Conservation (phyloP, 768 basidiomycete species). For the Chalciporus chontae region DNA sequence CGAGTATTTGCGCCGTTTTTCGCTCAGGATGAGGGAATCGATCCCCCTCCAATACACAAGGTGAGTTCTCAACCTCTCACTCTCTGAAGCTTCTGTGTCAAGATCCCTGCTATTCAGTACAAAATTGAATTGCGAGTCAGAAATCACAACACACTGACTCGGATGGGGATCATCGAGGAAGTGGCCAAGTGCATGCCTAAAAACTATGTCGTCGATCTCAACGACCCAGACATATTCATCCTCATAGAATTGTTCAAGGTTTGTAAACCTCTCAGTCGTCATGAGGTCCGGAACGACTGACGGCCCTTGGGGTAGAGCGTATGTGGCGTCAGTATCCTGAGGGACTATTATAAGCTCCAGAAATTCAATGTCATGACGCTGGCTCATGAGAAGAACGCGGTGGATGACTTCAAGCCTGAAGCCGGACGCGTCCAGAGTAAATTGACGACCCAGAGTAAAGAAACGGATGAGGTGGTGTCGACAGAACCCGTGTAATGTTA, state of each 20-base stretch:
- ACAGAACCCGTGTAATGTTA: neutral
- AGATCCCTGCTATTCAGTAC: conserved; percentile 46
- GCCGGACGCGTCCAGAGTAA: conserved; percentile 32
- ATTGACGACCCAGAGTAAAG: conserved; percentile 14
- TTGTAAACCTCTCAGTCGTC: conserved; percentile 10
- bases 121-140: conserved; percentile 75
- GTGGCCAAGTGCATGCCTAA: conserved; percentile 69
- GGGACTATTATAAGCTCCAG: conserved; percentile 64
- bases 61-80: conserved; percentile 1
- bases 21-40: conserved; percentile 35
- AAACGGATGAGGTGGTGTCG: neutral
- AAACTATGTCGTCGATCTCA: conserved; percentile 64
- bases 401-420: conserved; percentile 31
- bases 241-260: conserved; percentile 86
- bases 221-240: conserved; percentile 67
- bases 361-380: conserved; percentile 82
- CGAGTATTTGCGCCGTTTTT: conserved; percentile 54
- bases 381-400: conserved; percentile 46
- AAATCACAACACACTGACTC: conserved; percentile 69
- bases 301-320: conserved; percentile 47
- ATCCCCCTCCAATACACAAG: conserved; percentile 44
- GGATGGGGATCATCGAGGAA: conserved; percentile 58
- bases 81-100: neutral
- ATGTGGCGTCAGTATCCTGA: conserved; percentile 72
- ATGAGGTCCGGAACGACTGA: neutral